Evolutionary conservation across 257 asterid species (phyloP).

Genomic region (Dorcoceras hygrometricum): DNA sequence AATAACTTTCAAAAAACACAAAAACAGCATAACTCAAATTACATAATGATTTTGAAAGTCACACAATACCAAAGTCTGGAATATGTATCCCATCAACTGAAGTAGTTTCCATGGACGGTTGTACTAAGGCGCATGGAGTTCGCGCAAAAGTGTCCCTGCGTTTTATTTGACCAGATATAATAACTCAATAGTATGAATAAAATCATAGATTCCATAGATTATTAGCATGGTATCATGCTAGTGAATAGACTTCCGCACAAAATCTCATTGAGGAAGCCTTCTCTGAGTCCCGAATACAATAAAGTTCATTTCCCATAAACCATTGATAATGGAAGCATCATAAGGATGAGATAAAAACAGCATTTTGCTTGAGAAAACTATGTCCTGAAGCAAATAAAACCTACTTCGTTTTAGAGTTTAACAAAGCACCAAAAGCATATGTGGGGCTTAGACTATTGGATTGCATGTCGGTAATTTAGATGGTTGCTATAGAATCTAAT

Average conservation of each 20-base stretch:
- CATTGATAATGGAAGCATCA: not conserved
- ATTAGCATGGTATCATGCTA: constrained; percentile 17
- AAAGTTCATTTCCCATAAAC: not conserved
- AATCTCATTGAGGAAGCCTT: constrained; percentile 9
- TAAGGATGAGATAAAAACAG: constrained; percentile 1
- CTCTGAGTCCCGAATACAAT: constrained; percentile 15
- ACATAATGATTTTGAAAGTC: constrained; percentile 18
- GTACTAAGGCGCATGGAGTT: constrained; percentile 92
- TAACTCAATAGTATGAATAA: constrained; percentile 2
- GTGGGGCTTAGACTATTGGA: not conserved
- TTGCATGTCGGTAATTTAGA: constrained; percentile 12
- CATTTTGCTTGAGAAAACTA: constrained; percentile 7
- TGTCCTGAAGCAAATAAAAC: constrained; percentile 9
- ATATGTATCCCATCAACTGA: constrained; percentile 40
- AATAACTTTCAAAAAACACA: constrained; percentile 20
- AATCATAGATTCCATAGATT: constrained; percentile 18
- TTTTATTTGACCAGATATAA: constrained; percentile 29
- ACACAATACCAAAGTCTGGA: constrained; percentile 76
- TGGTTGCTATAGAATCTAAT: not conserved
- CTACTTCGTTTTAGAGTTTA: constrained; percentile 6
- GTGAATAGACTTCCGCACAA: constrained; percentile 8
- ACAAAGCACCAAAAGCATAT: constrained; percentile 14
- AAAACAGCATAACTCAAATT: constrained; percentile 22
- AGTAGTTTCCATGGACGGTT: constrained; percentile 70
- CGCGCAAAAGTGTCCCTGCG: constrained; percentile 93